Conservation (phyloP, 164 flowering plant genomes). For the Echeveria elegans region DNA sequence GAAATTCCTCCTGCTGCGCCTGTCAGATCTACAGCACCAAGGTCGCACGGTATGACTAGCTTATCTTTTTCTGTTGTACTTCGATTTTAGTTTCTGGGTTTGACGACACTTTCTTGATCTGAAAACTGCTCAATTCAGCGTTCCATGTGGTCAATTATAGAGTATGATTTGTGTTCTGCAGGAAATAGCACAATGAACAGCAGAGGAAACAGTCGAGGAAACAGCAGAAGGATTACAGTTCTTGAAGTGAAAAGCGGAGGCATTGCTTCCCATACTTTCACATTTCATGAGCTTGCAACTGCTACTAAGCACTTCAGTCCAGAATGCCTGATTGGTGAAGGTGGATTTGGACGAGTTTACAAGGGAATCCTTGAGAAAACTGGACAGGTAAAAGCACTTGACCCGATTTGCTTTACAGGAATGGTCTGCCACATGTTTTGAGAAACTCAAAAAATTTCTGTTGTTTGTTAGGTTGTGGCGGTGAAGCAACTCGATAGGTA, state of each 20-base stretch:
- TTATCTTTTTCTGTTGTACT: too few relatives aligned
- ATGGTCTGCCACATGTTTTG: neutral
- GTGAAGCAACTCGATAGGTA: constrained; percentile 8
- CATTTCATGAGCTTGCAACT: neutral
- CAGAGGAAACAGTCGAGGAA: neutral
- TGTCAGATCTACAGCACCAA: constrained; percentile 1
- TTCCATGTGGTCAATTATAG: too few relatives aligned
- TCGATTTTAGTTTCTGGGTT: too few relatives aligned
- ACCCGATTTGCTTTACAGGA: neutral
- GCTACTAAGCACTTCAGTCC: constrained; percentile 4
- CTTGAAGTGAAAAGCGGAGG: neutral
- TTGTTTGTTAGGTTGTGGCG: neutral
- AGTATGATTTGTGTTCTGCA: neutral
- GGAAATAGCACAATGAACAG: neutral
- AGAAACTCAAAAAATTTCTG: neutral
- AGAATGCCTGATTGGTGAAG: neutral
- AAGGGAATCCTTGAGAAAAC: constrained; percentile 4
- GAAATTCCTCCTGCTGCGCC: neutral
- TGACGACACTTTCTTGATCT: too few relatives aligned
- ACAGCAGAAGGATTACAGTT: neutral
- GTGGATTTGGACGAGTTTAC: constrained; percentile 1
- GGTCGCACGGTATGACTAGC: neutral
- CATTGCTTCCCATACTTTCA: constrained; percentile 6
- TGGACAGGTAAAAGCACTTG: neutral
- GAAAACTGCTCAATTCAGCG: too few relatives aligned